These are phyloP conservation scores for Cichorium intybus DNA, from an alignment of 140 eudicot species.

Conservation along the genomic window DNA sequence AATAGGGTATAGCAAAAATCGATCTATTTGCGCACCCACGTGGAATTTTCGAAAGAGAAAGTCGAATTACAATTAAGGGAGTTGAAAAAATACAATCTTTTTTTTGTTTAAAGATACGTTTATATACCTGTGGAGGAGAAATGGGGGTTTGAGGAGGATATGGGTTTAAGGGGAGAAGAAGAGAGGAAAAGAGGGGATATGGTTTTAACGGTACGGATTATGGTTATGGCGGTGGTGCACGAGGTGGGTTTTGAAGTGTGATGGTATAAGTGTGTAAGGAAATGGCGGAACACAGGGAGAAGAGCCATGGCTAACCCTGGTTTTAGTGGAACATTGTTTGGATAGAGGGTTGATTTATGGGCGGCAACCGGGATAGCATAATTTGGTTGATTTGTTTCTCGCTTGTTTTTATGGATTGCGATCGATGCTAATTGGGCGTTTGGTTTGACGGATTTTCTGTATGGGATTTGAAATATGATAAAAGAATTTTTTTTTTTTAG, in stretches of 20 bases:
- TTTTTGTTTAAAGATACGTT: not conserved
- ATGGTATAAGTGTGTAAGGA: slow-evolving; percentile 37
- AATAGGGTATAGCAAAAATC: not conserved
- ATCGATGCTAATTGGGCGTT: too few relatives aligned
- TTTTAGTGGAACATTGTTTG: not conserved
- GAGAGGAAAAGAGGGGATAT: slow-evolving; percentile 33
- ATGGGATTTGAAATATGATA: too few relatives aligned
- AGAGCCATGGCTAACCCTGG: slow-evolving; percentile 32
- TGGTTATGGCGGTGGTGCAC: slow-evolving; percentile 6
- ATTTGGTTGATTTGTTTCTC: too few relatives aligned
- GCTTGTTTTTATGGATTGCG: too few relatives aligned
- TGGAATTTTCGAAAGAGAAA: not conserved
- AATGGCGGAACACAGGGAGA: slow-evolving; percentile 43
- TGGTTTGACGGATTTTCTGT: too few relatives aligned
- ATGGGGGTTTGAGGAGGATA: slow-evolving; percentile 20
- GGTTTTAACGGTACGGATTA: slow-evolving; percentile 24
- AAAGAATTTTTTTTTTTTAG: too few relatives aligned
- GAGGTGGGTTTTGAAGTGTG: slow-evolving; percentile 24
- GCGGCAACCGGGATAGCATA: too few relatives aligned
- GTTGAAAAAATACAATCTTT: not conserved
- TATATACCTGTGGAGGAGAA: slow-evolving; percentile 31
- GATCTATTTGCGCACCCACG: not conserved
- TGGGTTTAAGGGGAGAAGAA: slow-evolving; percentile 28
- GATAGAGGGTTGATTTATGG: too few relatives aligned
- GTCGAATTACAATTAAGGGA: slow-evolving; percentile 3